Percentiles rank a stretch among this genome's conserved stretches.
Evolutionary conservation across 2,329 filamentous ascomycete species (phyloP).

Genomic region (Aspergillus ustus): DNA sequence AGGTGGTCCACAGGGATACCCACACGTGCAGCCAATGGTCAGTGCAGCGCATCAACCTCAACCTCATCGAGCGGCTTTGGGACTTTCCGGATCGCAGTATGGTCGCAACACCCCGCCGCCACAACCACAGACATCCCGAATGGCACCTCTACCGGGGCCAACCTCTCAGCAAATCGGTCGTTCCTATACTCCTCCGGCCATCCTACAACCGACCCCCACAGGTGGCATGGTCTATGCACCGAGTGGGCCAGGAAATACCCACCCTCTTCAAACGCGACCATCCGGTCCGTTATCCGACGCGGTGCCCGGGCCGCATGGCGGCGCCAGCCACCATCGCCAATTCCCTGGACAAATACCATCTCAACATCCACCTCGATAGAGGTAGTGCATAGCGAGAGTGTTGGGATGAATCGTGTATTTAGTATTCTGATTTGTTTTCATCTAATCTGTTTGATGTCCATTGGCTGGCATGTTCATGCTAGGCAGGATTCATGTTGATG

Average conservation of each 20-base stretch:
- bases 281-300: constrained; percentile 30
- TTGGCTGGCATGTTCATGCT: background rate
- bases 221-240: constrained; percentile 37
- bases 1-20: constrained; percentile 23
- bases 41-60: constrained; percentile 41
- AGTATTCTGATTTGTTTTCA: constrained; percentile 7
- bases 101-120: constrained; percentile 42
- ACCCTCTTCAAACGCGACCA: constrained; percentile 35
- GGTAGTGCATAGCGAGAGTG: constrained; percentile 7
- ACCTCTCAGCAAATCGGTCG: constrained; percentile 36
- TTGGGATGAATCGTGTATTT: constrained; percentile 18
- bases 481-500: constrained; percentile 7
- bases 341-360: constrained; percentile 24
- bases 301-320: constrained; percentile 25
- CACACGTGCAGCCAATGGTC: constrained; percentile 45
- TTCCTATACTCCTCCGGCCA: constrained; percentile 46
- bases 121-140: constrained; percentile 32
- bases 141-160: constrained; percentile 29
- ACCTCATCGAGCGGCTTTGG: constrained; percentile 38
- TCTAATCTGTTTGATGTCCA: background rate
- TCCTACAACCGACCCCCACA: constrained; percentile 34
- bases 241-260: constrained; percentile 31
- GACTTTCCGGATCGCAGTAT: constrained; percentile 35
- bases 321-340: constrained; percentile 35
- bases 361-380: constrained; percentile 34